A percentile compares a stretch with the other conserved stretches of the same genome.
Evolutionary conservation across 768 basidiomycete genomes (phyloP).

Genomic region (Termitomyces sp.): DNA sequence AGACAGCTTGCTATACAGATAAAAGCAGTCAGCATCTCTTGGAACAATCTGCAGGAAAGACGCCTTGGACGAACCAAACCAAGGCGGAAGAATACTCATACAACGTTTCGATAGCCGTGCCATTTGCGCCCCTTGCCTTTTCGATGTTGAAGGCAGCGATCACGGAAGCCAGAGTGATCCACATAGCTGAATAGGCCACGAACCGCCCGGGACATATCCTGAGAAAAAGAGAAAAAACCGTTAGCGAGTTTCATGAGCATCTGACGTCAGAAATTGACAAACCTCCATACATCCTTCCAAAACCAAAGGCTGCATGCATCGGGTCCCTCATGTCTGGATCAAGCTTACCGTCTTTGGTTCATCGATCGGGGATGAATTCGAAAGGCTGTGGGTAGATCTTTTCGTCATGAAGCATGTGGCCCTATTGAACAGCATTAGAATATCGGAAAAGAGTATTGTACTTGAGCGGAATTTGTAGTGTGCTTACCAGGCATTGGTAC

Average conservation of each 20-base stretch:
- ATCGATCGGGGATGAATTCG: slow-evolving; percentile 30
- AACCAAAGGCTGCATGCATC: slow-evolving; percentile 13
- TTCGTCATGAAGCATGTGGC: slow-evolving; percentile 27
- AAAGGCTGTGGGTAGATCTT: slow-evolving; percentile 25
- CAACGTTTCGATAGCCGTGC: slow-evolving; percentile 10
- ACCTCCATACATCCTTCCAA: slow-evolving; percentile 12
- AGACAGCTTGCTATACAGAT: slow-evolving; percentile 12
- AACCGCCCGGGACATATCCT: slow-evolving; percentile 27
- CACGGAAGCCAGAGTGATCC: slow-evolving; percentile 23
- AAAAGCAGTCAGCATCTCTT: neutral
- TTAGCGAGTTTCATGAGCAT: too few relatives aligned
- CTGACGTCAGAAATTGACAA: neutral
- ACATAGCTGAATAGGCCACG: slow-evolving; percentile 25
- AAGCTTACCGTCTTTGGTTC: slow-evolving; percentile 20
- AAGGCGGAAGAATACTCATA: slow-evolving; percentile 5
- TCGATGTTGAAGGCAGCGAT: slow-evolving; percentile 23
- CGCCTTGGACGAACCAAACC: neutral
- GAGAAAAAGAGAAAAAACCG: neutral
- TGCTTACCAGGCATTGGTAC: slow-evolving; percentile 23
- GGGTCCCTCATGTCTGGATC: slow-evolving; percentile 12
- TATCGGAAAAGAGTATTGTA: neutral
- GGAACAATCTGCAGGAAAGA: too few relatives aligned
- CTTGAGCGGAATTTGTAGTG: neutral
- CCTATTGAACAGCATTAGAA: slow-evolving; percentile 14
- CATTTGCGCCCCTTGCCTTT: slow-evolving; percentile 12